Percentiles rank a stretch among this genome's conserved stretches.
phyloP scores from a whole-genome alignment of 1,284 basidiomycete genomes.

The Papiliotrema laurentii region DNA sequence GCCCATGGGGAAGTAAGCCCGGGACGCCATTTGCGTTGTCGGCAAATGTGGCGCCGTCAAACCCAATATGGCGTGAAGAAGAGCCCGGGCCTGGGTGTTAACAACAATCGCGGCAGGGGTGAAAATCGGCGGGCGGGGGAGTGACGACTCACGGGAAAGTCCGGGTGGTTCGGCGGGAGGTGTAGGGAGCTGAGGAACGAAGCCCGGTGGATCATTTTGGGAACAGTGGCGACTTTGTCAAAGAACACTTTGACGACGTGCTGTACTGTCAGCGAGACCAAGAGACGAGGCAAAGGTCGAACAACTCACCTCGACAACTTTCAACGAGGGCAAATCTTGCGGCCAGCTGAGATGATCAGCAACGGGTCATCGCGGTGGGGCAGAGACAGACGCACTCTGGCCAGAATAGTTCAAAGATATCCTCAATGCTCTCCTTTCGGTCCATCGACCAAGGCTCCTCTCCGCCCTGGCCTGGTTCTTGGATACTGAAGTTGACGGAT shows the following conservation, averaged over 20 bases:
- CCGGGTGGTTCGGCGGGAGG: slow-evolving; percentile 28
- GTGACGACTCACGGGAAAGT: slow-evolving; percentile 34
- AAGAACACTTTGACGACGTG: slow-evolving; percentile 38
- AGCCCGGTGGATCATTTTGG: slow-evolving; percentile 34
- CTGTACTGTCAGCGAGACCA: slow-evolving; percentile 8
- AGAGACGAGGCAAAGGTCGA: neutral
- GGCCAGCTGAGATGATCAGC: slow-evolving; percentile 32
- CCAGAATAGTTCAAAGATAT: slow-evolving; percentile 3
- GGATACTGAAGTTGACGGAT: too few species aligned
- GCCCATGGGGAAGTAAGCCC: slow-evolving; percentile 37
- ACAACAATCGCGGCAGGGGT: neutral
- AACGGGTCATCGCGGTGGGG: neutral
- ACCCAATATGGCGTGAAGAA: slow-evolving; percentile 38
- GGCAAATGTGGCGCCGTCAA: slow-evolving; percentile 32
- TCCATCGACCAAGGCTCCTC: too few species aligned
- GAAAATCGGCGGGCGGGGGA: neutral
- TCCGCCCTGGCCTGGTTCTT: too few species aligned
- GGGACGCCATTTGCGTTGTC: slow-evolving; percentile 18
- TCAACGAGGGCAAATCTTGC: slow-evolving; percentile 27
- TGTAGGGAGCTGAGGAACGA: slow-evolving; percentile 24
- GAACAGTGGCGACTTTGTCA: slow-evolving; percentile 31
- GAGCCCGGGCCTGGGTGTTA: slow-evolving; percentile 11
- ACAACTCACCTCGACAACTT: slow-evolving; percentile 28
- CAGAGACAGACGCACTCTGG: slow-evolving; percentile 7
- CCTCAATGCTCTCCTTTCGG: neutral